These are phyloP conservation scores for Colletotrichum viniferum DNA, from an alignment of 2,329 filamentous ascomycete genomes.

Conservation along the genomic window DNA sequence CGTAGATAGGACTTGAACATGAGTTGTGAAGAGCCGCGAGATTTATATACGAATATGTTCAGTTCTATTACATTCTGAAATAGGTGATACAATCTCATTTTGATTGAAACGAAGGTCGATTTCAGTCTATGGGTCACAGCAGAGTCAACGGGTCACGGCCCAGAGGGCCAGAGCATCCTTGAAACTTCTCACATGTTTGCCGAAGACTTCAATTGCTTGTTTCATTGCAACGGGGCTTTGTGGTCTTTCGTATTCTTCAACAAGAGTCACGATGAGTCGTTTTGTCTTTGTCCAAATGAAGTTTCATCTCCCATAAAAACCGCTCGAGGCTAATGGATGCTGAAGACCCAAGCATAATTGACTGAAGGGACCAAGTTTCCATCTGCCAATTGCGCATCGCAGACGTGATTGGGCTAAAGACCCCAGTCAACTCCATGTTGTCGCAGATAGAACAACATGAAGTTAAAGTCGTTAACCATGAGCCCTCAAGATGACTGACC, in stretches of 20 bases:
- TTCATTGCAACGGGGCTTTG: background rate
- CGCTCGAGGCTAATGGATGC: background rate
- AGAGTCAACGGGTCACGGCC: too few species aligned
- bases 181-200: background rate
- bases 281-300: background rate
- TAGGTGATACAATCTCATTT: accelerated
- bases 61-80: background rate
- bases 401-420: background rate
- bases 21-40: background rate
- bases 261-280: background rate
- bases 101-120: background rate
- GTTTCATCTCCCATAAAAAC: background rate
- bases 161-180: too few species aligned
- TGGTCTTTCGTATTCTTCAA: background rate
- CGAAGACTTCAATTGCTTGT: background rate
- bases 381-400: background rate
- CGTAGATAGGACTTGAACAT: background rate
- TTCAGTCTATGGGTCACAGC: background rate
- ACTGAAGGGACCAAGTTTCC: background rate
- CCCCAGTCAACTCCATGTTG: background rate
- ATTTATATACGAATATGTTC: background rate
- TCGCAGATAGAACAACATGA: background rate
- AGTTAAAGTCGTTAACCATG: background rate
- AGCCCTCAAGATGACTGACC: background rate
- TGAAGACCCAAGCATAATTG: background rate